Evolutionary conservation across 1,284 basidiomycete genomes (phyloP), one percentile per base, ranked within the genome.

Genomic region (Dichomitus squalens): DNA sequence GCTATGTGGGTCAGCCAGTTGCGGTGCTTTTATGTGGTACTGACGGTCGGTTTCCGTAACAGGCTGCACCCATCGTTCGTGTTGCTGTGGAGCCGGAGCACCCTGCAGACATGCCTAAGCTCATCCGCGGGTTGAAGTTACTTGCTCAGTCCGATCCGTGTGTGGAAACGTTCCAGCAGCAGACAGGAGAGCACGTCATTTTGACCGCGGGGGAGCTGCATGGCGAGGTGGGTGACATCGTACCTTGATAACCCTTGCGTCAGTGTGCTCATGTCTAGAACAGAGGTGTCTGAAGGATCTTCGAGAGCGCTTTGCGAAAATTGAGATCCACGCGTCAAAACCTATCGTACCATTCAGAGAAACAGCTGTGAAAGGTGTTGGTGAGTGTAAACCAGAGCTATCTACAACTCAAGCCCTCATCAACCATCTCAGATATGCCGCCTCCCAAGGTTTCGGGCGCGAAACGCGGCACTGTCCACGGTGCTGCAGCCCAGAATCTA

Each of bases 291-390:
- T 99, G 50, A 96, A 95, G 73, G 97, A 99, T 72, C 79, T 99
- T 18, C 85, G 93, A 21, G 97, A 99, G 73, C 82, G 96, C 21
- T 99, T 99, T 71, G 96, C 97, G 0, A 87, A 88, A 59, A 88
- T 97, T 51, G 91, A 93, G 52, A 95, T 99, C 48, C 93, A 96
- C 65, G 88, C 91, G 7, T 98, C 95, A 1, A 88, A 95, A 65
- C 96, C 96, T 0, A 96, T 99, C 52, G 97, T 99, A 4, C 96
- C 97, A 1, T 99, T 98, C 79, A 84, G 97, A 46, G 97, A 99
- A 75, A 98, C 96, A 0, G 93, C 94, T 0, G 83, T 98, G 31
- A 90, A 86, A 67, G 93, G 79, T 3, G 68, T 79, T 63, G 93
- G 93, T 91, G 61, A 57, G 79, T 67, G 11, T 16, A 31, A 18